phyloP scores from a whole-genome alignment of 2,329 filamentous ascomycete genomes.

The Exophiala sp. region DNA sequence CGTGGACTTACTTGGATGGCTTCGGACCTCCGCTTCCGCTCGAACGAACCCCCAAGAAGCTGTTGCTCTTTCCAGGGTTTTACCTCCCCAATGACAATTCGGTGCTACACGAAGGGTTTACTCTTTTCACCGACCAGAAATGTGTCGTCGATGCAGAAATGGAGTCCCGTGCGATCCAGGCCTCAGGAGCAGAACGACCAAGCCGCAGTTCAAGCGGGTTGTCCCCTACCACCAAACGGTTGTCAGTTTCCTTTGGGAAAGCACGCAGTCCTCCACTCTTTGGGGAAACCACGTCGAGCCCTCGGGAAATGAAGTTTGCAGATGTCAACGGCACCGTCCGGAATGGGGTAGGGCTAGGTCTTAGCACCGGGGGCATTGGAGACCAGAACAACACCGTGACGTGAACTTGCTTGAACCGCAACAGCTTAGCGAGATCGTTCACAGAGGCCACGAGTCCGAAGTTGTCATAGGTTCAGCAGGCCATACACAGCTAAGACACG shows the following conservation, averaged over 20 bases:
- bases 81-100: neutral
- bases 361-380: neutral
- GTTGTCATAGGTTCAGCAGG: too few species aligned
- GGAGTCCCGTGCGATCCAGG: neutral
- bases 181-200: conserved; percentile 54
- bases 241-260: neutral
- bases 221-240: neutral
- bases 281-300: neutral
- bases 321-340: neutral
- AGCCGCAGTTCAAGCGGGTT: neutral
- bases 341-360: neutral
- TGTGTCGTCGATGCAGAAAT: neutral
- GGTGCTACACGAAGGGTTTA: neutral
- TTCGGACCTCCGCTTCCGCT: neutral
- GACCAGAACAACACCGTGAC: neutral
- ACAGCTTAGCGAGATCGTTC: too few species aligned
- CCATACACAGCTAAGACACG: too few species aligned
- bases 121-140: neutral
- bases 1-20: neutral
- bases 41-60: neutral
- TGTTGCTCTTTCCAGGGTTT: neutral
- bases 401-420: too few species aligned
- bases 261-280: neutral
- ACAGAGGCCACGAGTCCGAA: too few species aligned
- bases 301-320: neutral